Evolutionary conservation across 768 basidiomycete genomes (phyloP), one percentile per base, ranked within the genome.

Genomic region (Naganishia friedmannii): DNA sequence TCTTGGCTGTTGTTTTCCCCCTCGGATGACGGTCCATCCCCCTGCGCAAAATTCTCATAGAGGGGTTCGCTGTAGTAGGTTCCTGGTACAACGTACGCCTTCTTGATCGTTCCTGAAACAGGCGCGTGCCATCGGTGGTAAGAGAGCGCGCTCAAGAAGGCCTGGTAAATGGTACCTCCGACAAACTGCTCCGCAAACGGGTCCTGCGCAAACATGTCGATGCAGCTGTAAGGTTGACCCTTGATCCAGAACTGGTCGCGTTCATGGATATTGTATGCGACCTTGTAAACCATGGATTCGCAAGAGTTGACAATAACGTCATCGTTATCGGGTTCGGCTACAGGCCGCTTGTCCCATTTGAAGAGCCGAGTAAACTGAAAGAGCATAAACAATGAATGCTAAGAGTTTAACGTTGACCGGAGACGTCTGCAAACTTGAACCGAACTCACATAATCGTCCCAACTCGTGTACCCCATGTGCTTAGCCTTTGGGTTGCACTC

Each of bases 121-220:
- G 88, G 88, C 58, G 82, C 79, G 77, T 86, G 86, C 87, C 87
- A 88, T 72, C 87, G 85, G 73, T 88, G 88, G 73, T 88, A 89
- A 31, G 83, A 83, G 31, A 83, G 73, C 1, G 86, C 83, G 65
- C 82, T 82, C 70, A 89, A 83, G 79, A 88, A 87, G 0, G 84
- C 87, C 73, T 88, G 88, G 77, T 82, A 82, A 39, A 82, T 72
- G 0, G 82, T 82, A 0, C 84, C 87, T 12, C 85, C 86, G 6
- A 83, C 81, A 71, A 87, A 86, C n/a, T 82, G 76, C 1, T 82
- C 68, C 0, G 84, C 78, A 9, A 71, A 67, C 0, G 81, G 73
- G 70, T 86, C 83, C 46, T 82, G 75, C 56, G 83, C 74, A 29
- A 88, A 84, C 80, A 88, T 86, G 74, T 88, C 83, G 10, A 75